Evolutionary conservation across 495 filamentous ascomycete species (phyloP).

Genomic region (Penicillium argentinense): DNA sequence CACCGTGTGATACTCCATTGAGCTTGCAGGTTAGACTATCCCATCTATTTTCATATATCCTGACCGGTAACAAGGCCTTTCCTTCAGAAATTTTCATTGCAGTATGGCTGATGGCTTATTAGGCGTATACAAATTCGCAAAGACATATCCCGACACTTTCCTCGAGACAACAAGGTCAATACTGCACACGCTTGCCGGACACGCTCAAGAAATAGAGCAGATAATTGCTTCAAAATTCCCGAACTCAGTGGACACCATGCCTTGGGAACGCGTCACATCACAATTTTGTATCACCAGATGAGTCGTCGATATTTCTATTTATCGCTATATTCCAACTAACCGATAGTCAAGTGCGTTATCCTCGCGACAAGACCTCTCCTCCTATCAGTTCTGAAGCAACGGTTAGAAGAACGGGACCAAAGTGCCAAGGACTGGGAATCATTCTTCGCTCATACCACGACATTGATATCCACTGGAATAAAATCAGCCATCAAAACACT

Average conservation of each 20-base stretch:
- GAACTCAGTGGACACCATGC: conserved; percentile 30
- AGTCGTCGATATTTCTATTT: neutral
- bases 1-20: conserved; percentile 20
- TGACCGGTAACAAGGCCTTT: conserved; percentile 12
- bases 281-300: conserved; percentile 40
- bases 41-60: conserved; percentile 25
- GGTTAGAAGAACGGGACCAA: conserved; percentile 24
- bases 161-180: conserved; percentile 34
- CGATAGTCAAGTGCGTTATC: conserved; percentile 30
- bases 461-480: conserved; percentile 36
- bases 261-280: conserved; percentile 35
- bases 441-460: conserved; percentile 25
- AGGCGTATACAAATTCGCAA: conserved; percentile 36
- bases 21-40: conserved; percentile 35
- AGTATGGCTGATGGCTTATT: neutral
- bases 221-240: conserved; percentile 26
- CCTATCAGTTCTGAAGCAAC: conserved; percentile 33
- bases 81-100: neutral
- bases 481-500: conserved; percentile 37
- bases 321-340: neutral
- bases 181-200: conserved; percentile 32
- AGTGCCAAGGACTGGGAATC: conserved; percentile 28
- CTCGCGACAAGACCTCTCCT: conserved; percentile 39
- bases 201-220: conserved; percentile 33
- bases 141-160: conserved; percentile 31